Evolutionary conservation across 2,329 filamentous ascomycete species (phyloP).

Genomic region (Aspergillus floridensis): DNA sequence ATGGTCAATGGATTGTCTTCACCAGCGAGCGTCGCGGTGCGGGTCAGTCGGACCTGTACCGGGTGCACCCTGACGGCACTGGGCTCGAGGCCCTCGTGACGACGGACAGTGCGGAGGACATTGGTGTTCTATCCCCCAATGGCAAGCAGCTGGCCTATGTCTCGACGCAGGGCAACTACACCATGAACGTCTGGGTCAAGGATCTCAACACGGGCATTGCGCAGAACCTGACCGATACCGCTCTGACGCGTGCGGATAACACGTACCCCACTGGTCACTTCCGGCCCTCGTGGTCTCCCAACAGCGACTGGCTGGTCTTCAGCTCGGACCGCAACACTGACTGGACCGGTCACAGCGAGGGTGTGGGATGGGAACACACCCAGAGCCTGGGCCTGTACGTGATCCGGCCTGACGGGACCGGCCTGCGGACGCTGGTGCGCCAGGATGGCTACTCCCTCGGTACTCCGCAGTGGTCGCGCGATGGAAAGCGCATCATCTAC

Average conservation of each 20-base stretch:
- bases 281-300: constrained; percentile 42
- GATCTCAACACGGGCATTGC: constrained; percentile 34
- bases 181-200: constrained; percentile 43
- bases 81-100: constrained; percentile 34
- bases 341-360: constrained; percentile 42
- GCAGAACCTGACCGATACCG: constrained; percentile 40
- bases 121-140: constrained; percentile 39
- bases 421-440: constrained; percentile 35
- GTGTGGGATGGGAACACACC: constrained; percentile 44
- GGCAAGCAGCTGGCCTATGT: constrained; percentile 41
- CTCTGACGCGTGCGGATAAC: constrained; percentile 14
- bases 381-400: constrained; percentile 44
- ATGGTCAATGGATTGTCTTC: constrained; percentile 3
- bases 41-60: constrained; percentile 12
- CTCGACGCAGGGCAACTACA: constrained; percentile 37
- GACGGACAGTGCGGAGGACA: constrained; percentile 40
- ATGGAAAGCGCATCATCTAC: constrained; percentile 38
- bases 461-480: constrained; percentile 40
- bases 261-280: constrained; percentile 39
- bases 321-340: constrained; percentile 43
- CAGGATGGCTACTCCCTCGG: constrained; percentile 38
- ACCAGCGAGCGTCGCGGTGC: constrained; percentile 6
- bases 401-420: constrained; percentile 38
- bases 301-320: constrained; percentile 44
- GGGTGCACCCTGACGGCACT: constrained; percentile 35